These are phyloP conservation scores for Striga asiatica DNA, from an alignment of 257 asterid genomes.

Conservation along the genomic window DNA sequence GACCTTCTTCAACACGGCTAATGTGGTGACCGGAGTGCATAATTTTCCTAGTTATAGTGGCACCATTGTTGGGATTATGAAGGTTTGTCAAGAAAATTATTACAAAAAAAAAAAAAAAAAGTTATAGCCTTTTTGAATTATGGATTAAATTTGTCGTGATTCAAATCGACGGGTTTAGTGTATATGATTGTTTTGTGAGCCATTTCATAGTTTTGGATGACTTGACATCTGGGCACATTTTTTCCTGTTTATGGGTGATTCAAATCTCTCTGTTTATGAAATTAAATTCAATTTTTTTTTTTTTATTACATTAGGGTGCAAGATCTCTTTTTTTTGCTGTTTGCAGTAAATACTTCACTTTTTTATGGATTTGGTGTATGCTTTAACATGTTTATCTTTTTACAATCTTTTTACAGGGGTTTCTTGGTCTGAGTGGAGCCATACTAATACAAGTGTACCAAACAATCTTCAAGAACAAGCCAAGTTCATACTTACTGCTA, in stretches of 20 bases:
- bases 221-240: too few relatives aligned
- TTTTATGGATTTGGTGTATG: neutral
- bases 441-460: slow-evolving; percentile 44
- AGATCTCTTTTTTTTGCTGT: neutral
- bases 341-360: neutral
- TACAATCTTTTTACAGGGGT: slow-evolving; percentile 41
- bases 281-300: too few relatives aligned
- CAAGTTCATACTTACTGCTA: slow-evolving; percentile 39
- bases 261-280: too few relatives aligned
- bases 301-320: too few relatives aligned
- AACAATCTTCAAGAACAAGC: slow-evolving; percentile 39
- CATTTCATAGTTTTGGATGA: too few relatives aligned
- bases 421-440: slow-evolving; percentile 60
- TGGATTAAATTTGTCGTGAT: too few relatives aligned
- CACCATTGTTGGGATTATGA: slow-evolving; percentile 55
- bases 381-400: too few relatives aligned
- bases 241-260: too few relatives aligned
- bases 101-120: too few relatives aligned
- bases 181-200: too few relatives aligned
- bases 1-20: slow-evolving; percentile 51
- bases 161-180: too few relatives aligned
- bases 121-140: too few relatives aligned
- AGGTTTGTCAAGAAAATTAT: slow-evolving; percentile 22
- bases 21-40: slow-evolving; percentile 48
- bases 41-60: slow-evolving; percentile 46